Evolutionary conservation across 148 eudicot species (phyloP).

Genomic region (Rhododendron kiyosumense): DNA sequence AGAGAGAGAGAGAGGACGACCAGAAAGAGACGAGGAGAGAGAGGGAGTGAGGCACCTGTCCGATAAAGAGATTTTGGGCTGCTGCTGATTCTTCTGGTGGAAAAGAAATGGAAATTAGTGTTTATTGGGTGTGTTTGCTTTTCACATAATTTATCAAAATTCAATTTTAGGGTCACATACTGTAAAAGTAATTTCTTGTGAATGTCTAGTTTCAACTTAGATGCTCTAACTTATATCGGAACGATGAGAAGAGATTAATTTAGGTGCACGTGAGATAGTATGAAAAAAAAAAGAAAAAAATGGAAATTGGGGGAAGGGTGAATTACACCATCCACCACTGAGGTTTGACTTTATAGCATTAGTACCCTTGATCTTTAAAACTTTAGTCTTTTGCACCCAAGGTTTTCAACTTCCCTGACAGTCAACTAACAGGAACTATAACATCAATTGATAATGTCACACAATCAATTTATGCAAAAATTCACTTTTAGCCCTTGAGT

Average conservation of each 20-base stretch:
- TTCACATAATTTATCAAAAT: no score
- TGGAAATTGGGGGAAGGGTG: background rate
- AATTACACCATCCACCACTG: background rate
- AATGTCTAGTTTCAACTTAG: no score
- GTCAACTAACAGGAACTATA: background rate
- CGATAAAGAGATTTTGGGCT: background rate
- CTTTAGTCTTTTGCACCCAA: background rate
- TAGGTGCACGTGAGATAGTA: no score
- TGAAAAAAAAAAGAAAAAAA: background rate
- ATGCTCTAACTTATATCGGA: no score
- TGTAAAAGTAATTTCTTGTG: no score
- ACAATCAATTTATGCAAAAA: background rate
- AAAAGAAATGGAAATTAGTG: background rate
- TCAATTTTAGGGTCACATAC: no score
- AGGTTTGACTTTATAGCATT: background rate
- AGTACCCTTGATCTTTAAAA: background rate
- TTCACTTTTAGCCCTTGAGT: background rate
- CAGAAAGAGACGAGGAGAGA: background rate
- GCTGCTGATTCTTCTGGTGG: background rate
- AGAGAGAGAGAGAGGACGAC: background rate
- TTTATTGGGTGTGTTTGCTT: background rate
- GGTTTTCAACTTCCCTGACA: background rate
- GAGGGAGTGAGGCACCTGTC: background rate
- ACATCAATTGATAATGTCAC: background rate
- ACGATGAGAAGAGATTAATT: no score